Conservation (phyloP, 306 rosid species). For the Herpetospermum pedunculosum region DNA sequence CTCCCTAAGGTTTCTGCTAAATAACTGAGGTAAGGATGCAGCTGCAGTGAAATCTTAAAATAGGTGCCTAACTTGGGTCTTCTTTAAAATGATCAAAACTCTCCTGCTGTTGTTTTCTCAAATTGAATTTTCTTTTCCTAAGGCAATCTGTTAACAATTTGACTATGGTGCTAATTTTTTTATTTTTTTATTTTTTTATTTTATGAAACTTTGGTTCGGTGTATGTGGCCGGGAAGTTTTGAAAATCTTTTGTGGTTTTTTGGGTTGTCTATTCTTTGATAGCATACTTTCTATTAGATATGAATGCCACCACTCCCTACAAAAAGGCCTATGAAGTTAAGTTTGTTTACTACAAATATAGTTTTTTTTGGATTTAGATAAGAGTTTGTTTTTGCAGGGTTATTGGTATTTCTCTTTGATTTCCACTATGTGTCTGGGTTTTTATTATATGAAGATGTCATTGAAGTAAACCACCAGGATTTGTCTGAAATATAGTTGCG, state of each 20-base stretch:
- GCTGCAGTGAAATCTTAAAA: background rate
- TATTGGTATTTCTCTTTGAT: background rate
- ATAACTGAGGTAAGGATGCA: too few relatives aligned
- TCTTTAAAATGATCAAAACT: background rate
- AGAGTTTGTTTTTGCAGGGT: background rate
- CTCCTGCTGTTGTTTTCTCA: background rate
- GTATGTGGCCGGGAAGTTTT: too few relatives aligned
- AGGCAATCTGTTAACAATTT: background rate
- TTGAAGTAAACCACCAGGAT: background rate
- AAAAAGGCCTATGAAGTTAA: background rate
- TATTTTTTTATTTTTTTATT: too few relatives aligned
- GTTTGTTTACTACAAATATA: background rate
- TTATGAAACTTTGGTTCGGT: too few relatives aligned
- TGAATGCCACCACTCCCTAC: background rate
- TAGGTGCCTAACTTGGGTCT: background rate
- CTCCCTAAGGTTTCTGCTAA: too few relatives aligned
- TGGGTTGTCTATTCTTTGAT: too few relatives aligned
- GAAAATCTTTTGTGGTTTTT: too few relatives aligned
- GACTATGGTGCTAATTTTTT: background rate
- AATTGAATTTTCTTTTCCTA: background rate
- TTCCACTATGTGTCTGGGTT: background rate
- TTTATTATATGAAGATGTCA: too few relatives aligned
- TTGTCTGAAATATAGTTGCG: background rate
- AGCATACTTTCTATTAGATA: too few relatives aligned
- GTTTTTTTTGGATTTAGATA: background rate